Base-by-base conservation (phyloP, 2,329 filamentous ascomycete genomes). In the Fusarium veterinarium region DNA sequence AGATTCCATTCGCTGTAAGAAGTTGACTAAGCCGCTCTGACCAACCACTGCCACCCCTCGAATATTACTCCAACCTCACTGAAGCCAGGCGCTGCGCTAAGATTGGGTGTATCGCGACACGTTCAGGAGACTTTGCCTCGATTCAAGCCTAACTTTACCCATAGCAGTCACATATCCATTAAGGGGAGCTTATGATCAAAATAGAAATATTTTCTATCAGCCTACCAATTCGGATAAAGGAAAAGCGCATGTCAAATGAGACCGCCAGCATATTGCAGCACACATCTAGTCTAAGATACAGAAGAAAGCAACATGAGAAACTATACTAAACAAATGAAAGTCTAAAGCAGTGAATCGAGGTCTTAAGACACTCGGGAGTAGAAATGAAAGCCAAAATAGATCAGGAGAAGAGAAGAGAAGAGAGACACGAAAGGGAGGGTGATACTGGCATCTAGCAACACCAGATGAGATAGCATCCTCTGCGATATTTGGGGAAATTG, bases 21-120 rank as follows among this genome's bases (percentile, higher is more conserved):
- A 41, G 25, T 55, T 46, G 53, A 35, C 28, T 51, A 51, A 51
- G 44, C 42, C 25, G 8, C 20, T 40, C 33, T 52, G 44, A n/a
- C 53, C 25, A 31, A 42, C 37, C 51, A 31, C 16, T 55, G 14
- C 10, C 23, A 8, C 35, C 19, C 5, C 28, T 35, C 14, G 19
- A 20, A 17, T 55, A 45, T 64, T 65, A 48, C 40, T 41, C 28
- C 28, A 51, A 38, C 31, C 28, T 42, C 61, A 60, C 61, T 30
- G 14, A 33, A 30, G 28, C 52, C 61, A 66, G 61, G 62, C 62
- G 41, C 30, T 25, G 28, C 23, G 30, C 37, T 53, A 14, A 35
- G 44, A 23, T 42, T 66, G 40, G 52, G 64, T 60, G 61, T 46
- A 53, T 38, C 23, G 23, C 52, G 12, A 66, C n/a, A 53, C 46